Base-by-base conservation (phyloP, 192 early-diverging fungal species). In the Lobosporangium transversale region DNA sequence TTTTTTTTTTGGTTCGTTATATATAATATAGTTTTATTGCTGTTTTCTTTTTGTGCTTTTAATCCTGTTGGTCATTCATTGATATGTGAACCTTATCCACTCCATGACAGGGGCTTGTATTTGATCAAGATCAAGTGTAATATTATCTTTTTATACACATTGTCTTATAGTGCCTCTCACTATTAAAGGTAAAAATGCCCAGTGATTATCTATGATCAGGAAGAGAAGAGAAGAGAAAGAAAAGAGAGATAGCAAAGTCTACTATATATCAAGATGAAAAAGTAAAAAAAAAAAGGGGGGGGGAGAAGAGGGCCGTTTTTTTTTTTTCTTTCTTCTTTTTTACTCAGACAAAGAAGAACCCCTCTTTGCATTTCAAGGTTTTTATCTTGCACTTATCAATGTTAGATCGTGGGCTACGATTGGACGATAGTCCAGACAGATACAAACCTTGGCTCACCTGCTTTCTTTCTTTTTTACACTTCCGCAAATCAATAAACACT, bases 321-420 rank as follows among this genome's bases (percentile, higher is more conserved):
- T 7, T 40, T 40, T 40, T 14, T 40, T 40, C 37, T 40, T n/a
- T n/a, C n/a, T n/a, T n/a, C n/a, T n/a, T n/a, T n/a, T n/a, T n/a
- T n/a, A n/a, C n/a, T n/a, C n/a, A n/a, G n/a, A n/a, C n/a, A n/a
- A n/a, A n/a, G n/a, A n/a, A n/a, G n/a, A n/a, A n/a, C n/a, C n/a
- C n/a, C n/a, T n/a, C n/a, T 7, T 40, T 40, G 37, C 37, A 40
- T 31, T n/a, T 21, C 58, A 47, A 47, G 30, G 58, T 61, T 62
- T 52, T 51, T 24, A 31, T 48, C 5, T 37, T 24, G 21, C 29
- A 4, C 32, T 62, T 62, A 62, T 62, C 60, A 62, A 40, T n/a
- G 15, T 3, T 32, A 62, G 60, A 62, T 62, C 60, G 60, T 36
- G 35, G 60, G 9, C 21, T 12, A 9, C 52, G 18, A 62, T 62